These are phyloP conservation scores for Magnaporthales sp. DNA, from an alignment of 2,329 filamentous ascomycete species.

Conservation along the genomic window DNA sequence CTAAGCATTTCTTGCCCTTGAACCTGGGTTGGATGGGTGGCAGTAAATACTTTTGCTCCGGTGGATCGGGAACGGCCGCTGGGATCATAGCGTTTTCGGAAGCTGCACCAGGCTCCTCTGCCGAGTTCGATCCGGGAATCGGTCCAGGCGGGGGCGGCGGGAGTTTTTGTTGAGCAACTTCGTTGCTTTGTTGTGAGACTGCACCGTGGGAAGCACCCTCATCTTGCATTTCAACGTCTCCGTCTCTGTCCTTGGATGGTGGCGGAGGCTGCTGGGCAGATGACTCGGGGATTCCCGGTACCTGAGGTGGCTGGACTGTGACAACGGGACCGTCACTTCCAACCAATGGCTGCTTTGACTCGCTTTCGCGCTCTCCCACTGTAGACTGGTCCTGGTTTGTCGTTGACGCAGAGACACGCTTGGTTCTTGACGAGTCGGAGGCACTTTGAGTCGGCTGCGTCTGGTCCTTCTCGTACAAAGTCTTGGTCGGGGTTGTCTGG, in stretches of 20 bases:
- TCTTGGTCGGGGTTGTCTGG: constrained; percentile 31
- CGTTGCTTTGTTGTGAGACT: constrained; percentile 11
- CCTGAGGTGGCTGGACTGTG: constrained; percentile 26
- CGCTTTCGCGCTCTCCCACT: constrained; percentile 30
- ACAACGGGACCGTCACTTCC: constrained; percentile 27
- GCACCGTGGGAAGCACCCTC: constrained; percentile 38
- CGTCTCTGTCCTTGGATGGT: constrained; percentile 35
- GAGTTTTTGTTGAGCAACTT: constrained; percentile 29
- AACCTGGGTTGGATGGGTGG: constrained; percentile 75
- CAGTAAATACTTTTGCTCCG: constrained; percentile 62
- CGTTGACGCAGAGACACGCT: constrained; percentile 33
- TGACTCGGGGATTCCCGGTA: not conserved
- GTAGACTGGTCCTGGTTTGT: constrained; percentile 38
- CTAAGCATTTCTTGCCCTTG: constrained; percentile 84
- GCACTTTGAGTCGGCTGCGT: constrained; percentile 18
- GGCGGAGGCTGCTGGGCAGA: constrained; percentile 10
- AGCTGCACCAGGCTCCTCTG: constrained; percentile 24
- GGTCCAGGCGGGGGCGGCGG: constrained; percentile 39
- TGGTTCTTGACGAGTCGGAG: constrained; percentile 28
- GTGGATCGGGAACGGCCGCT: constrained; percentile 31
- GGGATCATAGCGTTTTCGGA: constrained; percentile 35
- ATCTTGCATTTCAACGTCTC: constrained; percentile 62
- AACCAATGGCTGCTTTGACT: constrained; percentile 34
- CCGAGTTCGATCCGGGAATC: constrained; percentile 24
- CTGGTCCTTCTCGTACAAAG: constrained; percentile 40